Evolutionary conservation across 2,329 filamentous ascomycete species (phyloP).

Genomic region (Arthrobotrys iridis): DNA sequence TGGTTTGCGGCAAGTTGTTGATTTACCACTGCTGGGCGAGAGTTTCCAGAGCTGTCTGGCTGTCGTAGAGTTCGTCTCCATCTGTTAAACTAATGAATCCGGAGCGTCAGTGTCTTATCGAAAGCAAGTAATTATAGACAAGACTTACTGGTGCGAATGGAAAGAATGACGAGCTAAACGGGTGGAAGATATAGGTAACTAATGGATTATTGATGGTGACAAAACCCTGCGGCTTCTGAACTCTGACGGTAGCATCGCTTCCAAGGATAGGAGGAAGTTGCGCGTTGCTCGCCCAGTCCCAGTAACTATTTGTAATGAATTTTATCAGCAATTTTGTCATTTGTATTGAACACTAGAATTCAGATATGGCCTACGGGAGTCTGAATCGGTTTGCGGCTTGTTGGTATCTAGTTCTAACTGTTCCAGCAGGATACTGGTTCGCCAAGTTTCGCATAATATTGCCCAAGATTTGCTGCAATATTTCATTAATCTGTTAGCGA

Average conservation of each 20-base stretch:
- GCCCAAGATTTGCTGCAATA: conserved; percentile 44
- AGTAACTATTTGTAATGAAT: conserved; percentile 29
- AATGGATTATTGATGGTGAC: conserved; percentile 40
- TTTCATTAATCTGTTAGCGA: not conserved
- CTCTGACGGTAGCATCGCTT: conserved; percentile 5
- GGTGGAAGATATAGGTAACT: conserved; percentile 38
- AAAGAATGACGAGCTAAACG: conserved; percentile 30
- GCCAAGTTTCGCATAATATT: conserved; percentile 39
- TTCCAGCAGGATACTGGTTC: conserved; percentile 20
- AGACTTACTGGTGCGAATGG: conserved; percentile 36
- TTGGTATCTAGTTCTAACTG: conserved; percentile 27
- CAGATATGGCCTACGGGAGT: conserved; percentile 35
- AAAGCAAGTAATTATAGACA: not conserved
- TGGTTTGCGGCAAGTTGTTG: conserved; percentile 41
- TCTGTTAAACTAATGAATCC: conserved; percentile 31
- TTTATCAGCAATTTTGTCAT: not conserved
- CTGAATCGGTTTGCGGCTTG: conserved; percentile 44
- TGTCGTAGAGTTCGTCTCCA: conserved; percentile 41
- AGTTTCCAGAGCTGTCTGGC: conserved; percentile 26
- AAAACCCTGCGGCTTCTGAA: conserved; percentile 50
- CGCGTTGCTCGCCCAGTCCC: conserved; percentile 51
- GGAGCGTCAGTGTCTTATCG: not conserved
- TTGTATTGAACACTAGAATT: not conserved
- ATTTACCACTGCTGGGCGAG: conserved; percentile 30
- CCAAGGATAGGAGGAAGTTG: conserved; percentile 31